Evolutionary conservation across 2,329 filamentous ascomycete species (phyloP).

Genomic region (Colletotrichum cereale): DNA sequence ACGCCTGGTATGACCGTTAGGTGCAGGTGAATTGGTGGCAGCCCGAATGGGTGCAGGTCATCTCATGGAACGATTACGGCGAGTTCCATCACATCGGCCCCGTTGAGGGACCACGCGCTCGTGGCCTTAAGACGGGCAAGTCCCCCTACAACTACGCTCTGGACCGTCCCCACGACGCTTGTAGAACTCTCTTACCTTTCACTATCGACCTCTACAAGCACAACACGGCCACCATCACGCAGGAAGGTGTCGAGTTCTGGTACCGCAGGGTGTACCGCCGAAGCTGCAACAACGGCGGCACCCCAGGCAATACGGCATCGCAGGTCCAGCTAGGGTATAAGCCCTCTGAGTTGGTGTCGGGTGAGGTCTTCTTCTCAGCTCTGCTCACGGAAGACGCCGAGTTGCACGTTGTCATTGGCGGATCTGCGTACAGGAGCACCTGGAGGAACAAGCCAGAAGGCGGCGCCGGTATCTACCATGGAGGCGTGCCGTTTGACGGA

Average conservation of each 20-base stretch:
- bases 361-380: constrained; percentile 44
- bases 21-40: constrained; percentile 63
- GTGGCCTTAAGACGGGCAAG: constrained; percentile 49
- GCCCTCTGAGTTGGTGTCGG: constrained; percentile 36
- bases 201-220: constrained; percentile 51
- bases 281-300: constrained; percentile 44
- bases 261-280: constrained; percentile 39
- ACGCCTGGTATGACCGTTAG: constrained; percentile 72
- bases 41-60: constrained; percentile 66
- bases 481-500: constrained; percentile 44
- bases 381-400: constrained; percentile 43
- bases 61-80: constrained; percentile 63
- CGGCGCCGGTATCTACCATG: constrained; percentile 48
- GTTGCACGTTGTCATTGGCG: constrained; percentile 44
- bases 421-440: constrained; percentile 9
- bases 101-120: constrained; percentile 49
- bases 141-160: constrained; percentile 56
- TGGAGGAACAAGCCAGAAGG: constrained; percentile 45
- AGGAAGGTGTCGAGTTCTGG: constrained; percentile 46
- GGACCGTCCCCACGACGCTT: constrained; percentile 62
- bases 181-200: constrained; percentile 58
- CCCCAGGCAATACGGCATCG: constrained; percentile 45
- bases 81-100: constrained; percentile 68
- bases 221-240: constrained; percentile 43
- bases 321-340: constrained; percentile 43